Percentiles rank a stretch among this genome's conserved stretches.
These are phyloP conservation scores for Metschnikowia orientalis DNA, from an alignment of 805 yeast genomes.

Conservation along the genomic window DNA sequence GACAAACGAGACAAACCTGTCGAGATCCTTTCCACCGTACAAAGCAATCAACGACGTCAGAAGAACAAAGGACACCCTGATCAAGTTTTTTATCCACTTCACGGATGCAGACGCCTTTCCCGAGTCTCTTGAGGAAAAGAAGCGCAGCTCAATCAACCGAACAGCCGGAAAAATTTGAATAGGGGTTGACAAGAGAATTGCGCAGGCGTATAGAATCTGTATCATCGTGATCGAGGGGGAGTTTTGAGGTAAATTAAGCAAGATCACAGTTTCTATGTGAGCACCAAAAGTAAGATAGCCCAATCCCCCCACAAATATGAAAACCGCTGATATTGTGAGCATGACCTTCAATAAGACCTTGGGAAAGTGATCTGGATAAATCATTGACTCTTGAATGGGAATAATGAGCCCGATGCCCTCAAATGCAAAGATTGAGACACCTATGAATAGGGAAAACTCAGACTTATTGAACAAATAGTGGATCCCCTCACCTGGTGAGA, in stretches of 20 bases:
- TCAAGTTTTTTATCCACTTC: constrained; percentile 65
- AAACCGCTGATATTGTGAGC: constrained; percentile 55
- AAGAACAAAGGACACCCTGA: constrained; percentile 52
- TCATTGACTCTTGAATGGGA: constrained; percentile 81
- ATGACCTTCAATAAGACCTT: constrained; percentile 59
- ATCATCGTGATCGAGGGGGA: constrained; percentile 58
- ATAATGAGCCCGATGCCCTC: constrained; percentile 82
- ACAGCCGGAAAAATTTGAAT: constrained; percentile 77
- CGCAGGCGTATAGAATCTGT: constrained; percentile 69
- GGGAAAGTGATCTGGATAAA: constrained; percentile 68
- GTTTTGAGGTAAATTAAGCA: constrained; percentile 67
- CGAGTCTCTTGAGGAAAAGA: constrained; percentile 42
- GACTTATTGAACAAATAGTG: constrained; percentile 47
- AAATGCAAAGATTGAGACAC: constrained; percentile 84
- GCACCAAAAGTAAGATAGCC: constrained; percentile 72
- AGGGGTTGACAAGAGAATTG: constrained; percentile 77
- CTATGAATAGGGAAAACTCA: constrained; percentile 68
- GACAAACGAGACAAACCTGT: constrained; percentile 71
- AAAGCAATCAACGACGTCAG: constrained; percentile 56
- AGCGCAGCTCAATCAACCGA: constrained; percentile 60
- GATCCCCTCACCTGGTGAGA: constrained; percentile 45
- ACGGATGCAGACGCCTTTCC: constrained; percentile 52
- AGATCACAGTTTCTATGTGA: constrained; percentile 59
- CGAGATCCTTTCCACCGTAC: constrained; percentile 65
- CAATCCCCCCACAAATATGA: constrained; percentile 59